Conservation (phyloP, 192 early-diverging fungal species). For the Spinellus fusiger region DNA sequence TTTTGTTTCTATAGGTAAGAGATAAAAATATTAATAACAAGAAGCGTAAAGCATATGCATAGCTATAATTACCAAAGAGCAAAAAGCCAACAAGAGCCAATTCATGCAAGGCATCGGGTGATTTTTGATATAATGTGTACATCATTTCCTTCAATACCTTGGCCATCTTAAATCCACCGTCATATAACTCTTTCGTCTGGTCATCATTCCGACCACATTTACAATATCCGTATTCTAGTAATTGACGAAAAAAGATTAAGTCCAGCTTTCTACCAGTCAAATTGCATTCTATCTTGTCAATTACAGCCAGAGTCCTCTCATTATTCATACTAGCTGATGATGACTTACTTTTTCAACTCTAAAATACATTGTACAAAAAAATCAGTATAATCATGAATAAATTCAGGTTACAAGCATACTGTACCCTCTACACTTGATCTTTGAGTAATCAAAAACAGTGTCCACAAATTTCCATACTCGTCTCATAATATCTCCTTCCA, state of each 20-base stretch:
- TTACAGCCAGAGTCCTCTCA: constrained; percentile 4
- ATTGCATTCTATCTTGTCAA: constrained; percentile 3
- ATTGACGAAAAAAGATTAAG: constrained; percentile 4
- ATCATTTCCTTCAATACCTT: constrained; percentile 11
- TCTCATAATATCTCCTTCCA: constrained; percentile 9
- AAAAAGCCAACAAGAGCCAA: constrained; percentile 4
- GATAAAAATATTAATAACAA: constrained; percentile 5
- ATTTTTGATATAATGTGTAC: constrained; percentile 5
- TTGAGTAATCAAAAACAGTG: constrained; percentile 5
- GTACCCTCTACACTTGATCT: constrained; percentile 11
- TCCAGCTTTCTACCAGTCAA: constrained; percentile 5
- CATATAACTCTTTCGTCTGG: constrained; percentile 5
- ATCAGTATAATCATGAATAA: constrained; percentile 5
- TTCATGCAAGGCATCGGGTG: background rate
- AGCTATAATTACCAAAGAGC: constrained; percentile 6
- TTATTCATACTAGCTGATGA: constrained; percentile 4
- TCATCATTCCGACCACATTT: constrained; percentile 7
- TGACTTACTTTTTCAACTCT: constrained; percentile 9
- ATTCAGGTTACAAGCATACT: background rate
- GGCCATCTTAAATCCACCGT: constrained; percentile 8
- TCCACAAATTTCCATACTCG: constrained; percentile 6
- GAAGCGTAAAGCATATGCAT: constrained; percentile 7
- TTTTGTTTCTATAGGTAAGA: constrained; percentile 4
- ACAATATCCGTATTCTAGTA: constrained; percentile 7
- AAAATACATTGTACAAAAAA: constrained; percentile 4